phyloP scores from a whole-genome alignment of 108 stramenopile genomes.

The Nitzschia sp. region DNA sequence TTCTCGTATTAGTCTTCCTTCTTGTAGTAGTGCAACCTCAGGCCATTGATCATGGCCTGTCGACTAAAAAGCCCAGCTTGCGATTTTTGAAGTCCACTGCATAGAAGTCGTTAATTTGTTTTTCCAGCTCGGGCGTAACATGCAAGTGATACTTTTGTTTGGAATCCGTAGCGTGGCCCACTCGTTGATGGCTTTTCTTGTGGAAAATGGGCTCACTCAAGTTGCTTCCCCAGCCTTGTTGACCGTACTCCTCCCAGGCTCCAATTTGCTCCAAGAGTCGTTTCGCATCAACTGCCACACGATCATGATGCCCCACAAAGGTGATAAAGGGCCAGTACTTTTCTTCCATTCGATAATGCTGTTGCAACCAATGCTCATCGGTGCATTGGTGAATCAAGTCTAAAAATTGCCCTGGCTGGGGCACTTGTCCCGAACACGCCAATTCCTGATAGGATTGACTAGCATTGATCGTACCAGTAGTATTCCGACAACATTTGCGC shows the following conservation, averaged over 20 bases:
- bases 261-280: conserved; percentile 24
- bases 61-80: conserved; percentile 15
- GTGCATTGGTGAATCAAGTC: conserved; percentile 1
- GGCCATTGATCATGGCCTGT: too few relatives aligned
- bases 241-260: conserved; percentile 47
- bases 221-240: conserved; percentile 42
- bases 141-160: conserved; percentile 23
- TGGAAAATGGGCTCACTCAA: conserved; percentile 44
- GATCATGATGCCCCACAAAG: conserved; percentile 47
- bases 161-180: conserved; percentile 27
- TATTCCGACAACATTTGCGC: conserved; percentile 10
- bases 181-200: neutral
- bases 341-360: conserved; percentile 24
- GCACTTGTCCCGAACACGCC: neutral
- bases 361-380: conserved; percentile 36
- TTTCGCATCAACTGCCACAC: conserved; percentile 24
- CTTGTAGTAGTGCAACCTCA: too few relatives aligned
- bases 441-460: neutral
- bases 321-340: conserved; percentile 36
- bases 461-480: neutral
- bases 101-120: conserved; percentile 35
- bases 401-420: conserved; percentile 3
- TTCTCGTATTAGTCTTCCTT: too few relatives aligned
- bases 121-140: conserved; percentile 37
- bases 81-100: conserved; percentile 32